Evolutionary conservation across 148 eudicot species (phyloP), one percentile per base, ranked within the genome.

Genomic region (Rhododendron vialii): DNA sequence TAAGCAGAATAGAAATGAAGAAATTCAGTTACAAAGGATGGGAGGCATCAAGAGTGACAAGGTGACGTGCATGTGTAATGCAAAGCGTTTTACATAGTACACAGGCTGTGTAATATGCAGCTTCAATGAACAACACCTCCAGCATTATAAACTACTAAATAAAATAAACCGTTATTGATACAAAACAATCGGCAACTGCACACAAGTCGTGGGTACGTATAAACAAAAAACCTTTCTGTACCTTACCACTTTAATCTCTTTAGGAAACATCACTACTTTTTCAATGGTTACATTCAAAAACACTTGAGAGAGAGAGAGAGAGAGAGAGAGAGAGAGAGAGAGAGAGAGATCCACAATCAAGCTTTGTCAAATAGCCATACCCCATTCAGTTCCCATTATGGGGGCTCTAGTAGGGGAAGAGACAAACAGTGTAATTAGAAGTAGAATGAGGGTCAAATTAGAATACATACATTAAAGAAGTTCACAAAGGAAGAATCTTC

Each of bases 401-500:
- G 2, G 38, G 76, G 76, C 38, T 71, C 18, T 30, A 41, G 20
- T 30, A 30, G 8, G 76, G 76, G 41, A 13, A 14, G 20, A 71
- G 20, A 71, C 76, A 28, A 11, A 26, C 11, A 30, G 22, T 71
- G 38, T 30, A 71, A 30, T 7, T 71, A 74, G 53, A 84, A 74
- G n/a, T 24, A 51, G 24, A 83, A 76, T 22, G 17, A 78, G 45
- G 48, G 69, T n/a, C 18, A 36, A 63, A 63, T 7, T 13, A 83
- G 78, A 75, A 83, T 81, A 86, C 95, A 73, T 63, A 94, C 98
- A 87, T 88, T 89, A 80, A 94, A 93, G 88, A 93, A 91, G 67
- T 91, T 93, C 84, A 89, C 87, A 74, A 93, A 88, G 73, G 93
- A 85, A 85, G 91, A 86, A 79, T 91, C 92, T 55, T 91, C 94